Conservation (phyloP, 176 grass and related monocot genomes). For the Metroxylon sagu region DNA sequence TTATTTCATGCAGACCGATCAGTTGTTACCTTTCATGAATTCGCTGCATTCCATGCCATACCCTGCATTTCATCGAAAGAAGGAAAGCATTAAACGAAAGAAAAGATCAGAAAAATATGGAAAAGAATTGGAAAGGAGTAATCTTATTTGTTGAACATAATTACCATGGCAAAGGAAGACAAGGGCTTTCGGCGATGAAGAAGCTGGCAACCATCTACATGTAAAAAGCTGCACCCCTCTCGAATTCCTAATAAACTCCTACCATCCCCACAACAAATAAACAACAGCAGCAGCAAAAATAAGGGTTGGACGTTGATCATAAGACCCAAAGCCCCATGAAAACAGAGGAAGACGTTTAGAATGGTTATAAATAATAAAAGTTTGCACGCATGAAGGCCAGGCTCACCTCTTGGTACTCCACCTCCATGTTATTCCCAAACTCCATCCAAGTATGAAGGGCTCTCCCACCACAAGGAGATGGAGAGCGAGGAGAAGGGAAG, state of each 20-base stretch:
- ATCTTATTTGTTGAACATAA: too few species aligned
- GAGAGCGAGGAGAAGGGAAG: slow-evolving; percentile 1
- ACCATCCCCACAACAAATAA: background rate
- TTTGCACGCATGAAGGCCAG: slow-evolving; percentile 1
- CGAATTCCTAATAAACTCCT: slow-evolving; percentile 71
- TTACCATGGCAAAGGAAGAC: slow-evolving; percentile 95
- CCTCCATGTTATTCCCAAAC: slow-evolving; percentile 31
- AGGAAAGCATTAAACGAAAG: background rate
- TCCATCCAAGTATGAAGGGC: background rate
- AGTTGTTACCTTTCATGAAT: slow-evolving; percentile 69
- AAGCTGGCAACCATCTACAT: slow-evolving; percentile 66
- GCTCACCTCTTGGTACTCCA: slow-evolving; percentile 68
- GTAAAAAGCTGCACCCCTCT: slow-evolving; percentile 81
- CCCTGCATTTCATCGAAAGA: slow-evolving; percentile 30
- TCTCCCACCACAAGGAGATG: background rate
- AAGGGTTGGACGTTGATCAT: background rate
- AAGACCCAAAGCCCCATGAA: background rate
- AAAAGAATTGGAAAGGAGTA: background rate
- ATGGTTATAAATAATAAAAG: too few species aligned
- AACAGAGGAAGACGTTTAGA: background rate
- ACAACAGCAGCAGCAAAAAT: background rate
- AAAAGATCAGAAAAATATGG: background rate
- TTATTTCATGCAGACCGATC: too few species aligned
- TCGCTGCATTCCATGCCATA: slow-evolving; percentile 89
- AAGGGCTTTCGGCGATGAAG: slow-evolving; percentile 62